Base-by-base conservation (phyloP, 2,329 filamentous ascomycete species). In the Stagonosporopsis vannaccii region DNA sequence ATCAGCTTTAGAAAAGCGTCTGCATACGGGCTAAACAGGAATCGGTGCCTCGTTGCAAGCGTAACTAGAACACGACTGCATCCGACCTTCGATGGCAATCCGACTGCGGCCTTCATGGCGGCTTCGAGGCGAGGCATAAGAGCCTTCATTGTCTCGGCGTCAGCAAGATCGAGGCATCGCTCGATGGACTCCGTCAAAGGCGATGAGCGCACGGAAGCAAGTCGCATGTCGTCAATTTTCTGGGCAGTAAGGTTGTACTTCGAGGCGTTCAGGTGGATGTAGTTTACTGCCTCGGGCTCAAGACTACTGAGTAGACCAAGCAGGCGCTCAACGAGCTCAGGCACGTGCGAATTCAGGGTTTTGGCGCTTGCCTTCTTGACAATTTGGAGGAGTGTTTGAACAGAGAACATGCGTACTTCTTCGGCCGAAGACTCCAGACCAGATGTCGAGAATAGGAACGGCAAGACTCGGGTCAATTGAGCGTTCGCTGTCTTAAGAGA, bases 131-230 rank as follows among this genome's bases (percentile, higher is more conserved):
- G 85, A 2, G 88, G 87, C 32, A 88, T 87, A 9, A 97, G 81
- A 19, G 87, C 82, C 41, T 84, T 83, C 86, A 97, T 94, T n/a
- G 90, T 88, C 4, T 82, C 79, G 6, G 87, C 87, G 69, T 98
- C 92, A 1, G 96, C 82, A 48, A 91, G 87, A 57, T 97, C 92
- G 28, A 99, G 84, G 68, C 91, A 92, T 61, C 93, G 86, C 66
- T 97, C 91, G 52, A 98, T 92, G 1, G 92, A 92, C 74, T 97
- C 93, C 69, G 93, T 96, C 62, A 99, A 87, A 0, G 95, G 94
- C 15, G 92, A 97, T 48, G 86, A 87, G 25, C 92, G 90, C 26
- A 97, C 91, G 72, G 88, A 90, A 35, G 86, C 88, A 13, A 95
- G 87, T 51, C 95, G 85, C 75, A 92, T 84, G 71, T 92, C 93